Base-by-base conservation (phyloP, 2,329 filamentous ascomycete species). In the Clonostachys sp. region DNA sequence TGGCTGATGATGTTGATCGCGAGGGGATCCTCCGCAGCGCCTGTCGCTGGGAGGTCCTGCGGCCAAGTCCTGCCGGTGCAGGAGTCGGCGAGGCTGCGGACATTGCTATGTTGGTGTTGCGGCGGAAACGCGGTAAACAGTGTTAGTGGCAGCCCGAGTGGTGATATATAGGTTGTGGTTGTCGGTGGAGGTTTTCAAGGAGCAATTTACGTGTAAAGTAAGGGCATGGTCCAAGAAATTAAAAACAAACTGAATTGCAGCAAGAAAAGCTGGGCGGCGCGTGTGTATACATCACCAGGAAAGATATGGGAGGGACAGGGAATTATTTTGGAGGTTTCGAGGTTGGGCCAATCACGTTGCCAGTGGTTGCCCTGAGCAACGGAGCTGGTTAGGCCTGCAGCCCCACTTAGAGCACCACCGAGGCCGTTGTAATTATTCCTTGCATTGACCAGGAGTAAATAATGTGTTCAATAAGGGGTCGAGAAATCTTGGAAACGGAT, bases 11-110 rank as follows among this genome's bases (percentile, higher is more conserved):
- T 39, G 24, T 67, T 64, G 72, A 63, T 51, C 78, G 68, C 18
- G 77, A 74, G 2, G 71, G 62, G 6, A 72, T 68, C 41, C 77
- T 74, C 55, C 75, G 72, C 43, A 80, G 62, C 38, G 75, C 73
- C 53, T 82, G 80, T 53, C 80, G 69, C 50, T 80, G 69, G 5
- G 80, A 82, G 9, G 76, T 74, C 56, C 79, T 74, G 58, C 80
- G 49, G 62, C 69, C 46, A 66, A 70, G 57, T 70, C 72, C 57
- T 73, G 71, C 68, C 54, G 70, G 74, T 58, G 76, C 67, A 35
- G 81, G 78, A 6, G 79, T 81, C 47, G 78, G 78, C 55, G 78
- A 82, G 53, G 68, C 70, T 46, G 73, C 69, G 49, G 78, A 69
- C 77, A 80, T 80, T 39, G 36, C 36, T 18, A 12, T 39, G 36